Percentiles rank a stretch among this genome's conserved stretches.
phyloP scores from a whole-genome alignment of 148 eudicot species.

The Fagopyrum esculentum region DNA sequence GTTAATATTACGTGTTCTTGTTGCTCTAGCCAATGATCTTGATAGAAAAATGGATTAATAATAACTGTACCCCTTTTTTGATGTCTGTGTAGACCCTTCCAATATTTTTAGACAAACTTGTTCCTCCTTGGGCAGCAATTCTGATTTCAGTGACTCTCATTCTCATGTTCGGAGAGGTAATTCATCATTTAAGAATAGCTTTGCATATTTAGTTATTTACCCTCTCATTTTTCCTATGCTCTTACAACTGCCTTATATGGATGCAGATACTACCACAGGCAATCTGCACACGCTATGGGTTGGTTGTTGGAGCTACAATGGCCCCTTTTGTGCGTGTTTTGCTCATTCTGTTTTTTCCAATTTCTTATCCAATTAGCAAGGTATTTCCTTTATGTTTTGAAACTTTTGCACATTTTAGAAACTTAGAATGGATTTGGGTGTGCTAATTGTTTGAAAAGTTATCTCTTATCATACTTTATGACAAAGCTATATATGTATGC shows the following conservation, averaged over 20 bases:
- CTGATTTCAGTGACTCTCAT: constrained; percentile 88
- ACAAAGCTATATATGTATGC: not conserved
- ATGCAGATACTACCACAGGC: constrained; percentile 91
- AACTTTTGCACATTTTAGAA: not conserved
- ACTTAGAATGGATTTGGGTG: not conserved
- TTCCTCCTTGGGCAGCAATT: constrained; percentile 93
- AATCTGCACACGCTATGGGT: constrained; percentile 86
- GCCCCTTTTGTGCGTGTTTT: constrained; percentile 86
- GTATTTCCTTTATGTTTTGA: constrained; percentile 18
- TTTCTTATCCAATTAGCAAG: constrained; percentile 98
- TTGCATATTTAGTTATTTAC: not conserved
- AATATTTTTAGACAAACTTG: constrained; percentile 83
- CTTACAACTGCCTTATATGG: constrained; percentile 9
- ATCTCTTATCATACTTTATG: not conserved
- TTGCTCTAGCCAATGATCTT: constrained; percentile 7
- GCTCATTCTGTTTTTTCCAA: constrained; percentile 69
- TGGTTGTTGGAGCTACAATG: constrained; percentile 77
- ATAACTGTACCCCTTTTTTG: not conserved
- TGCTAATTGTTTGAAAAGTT: not conserved
- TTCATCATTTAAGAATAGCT: constrained; percentile 12
- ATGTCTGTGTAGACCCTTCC: constrained; percentile 68
- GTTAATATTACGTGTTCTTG: not conserved
- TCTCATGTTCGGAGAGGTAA: constrained; percentile 97
- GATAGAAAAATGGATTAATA: not conserved
- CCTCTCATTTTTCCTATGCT: constrained; percentile 8